These are phyloP conservation scores for Microdochium nivale DNA, from an alignment of 2,329 filamentous ascomycete genomes.

Conservation along the genomic window DNA sequence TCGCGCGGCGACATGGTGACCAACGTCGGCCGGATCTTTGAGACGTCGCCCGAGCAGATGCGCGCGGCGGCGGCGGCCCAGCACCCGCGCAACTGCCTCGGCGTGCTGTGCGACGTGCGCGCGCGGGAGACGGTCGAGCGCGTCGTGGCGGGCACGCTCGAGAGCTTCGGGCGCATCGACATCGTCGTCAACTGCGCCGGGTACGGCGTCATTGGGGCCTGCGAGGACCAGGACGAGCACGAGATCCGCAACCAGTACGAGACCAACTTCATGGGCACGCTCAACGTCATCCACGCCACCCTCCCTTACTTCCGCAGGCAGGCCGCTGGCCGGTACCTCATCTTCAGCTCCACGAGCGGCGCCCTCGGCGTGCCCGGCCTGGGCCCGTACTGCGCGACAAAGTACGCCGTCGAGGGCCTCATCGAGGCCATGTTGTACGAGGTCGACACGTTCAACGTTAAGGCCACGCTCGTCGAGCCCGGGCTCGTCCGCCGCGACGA, in stretches of 20 bases:
- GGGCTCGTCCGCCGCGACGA: conserved; percentile 85
- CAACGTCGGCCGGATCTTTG: conserved; percentile 75
- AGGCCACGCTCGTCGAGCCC: conserved; percentile 86
- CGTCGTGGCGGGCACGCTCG: conserved; percentile 62
- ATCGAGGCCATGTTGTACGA: conserved; percentile 98
- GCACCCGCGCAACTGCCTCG: conserved; percentile 65
- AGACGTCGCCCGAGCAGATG: conserved; percentile 44
- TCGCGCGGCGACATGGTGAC: conserved; percentile 75
- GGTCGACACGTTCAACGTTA: conserved; percentile 83
- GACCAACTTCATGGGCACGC: conserved; percentile 92
- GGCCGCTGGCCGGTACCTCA: conserved; percentile 72
- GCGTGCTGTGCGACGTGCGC: conserved; percentile 83
- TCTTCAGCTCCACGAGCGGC: conserved; percentile 88
- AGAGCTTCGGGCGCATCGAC: conserved; percentile 74
- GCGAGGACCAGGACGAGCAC: conserved; percentile 93
- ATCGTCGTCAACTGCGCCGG: conserved; percentile 90
- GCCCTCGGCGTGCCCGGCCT: conserved; percentile 89
- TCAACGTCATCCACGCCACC: conserved; percentile 86
- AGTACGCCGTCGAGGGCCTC: conserved; percentile 91
- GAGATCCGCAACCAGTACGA: conserved; percentile 95
- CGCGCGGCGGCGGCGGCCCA: conserved; percentile 58
- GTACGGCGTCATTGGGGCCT: conserved; percentile 90
- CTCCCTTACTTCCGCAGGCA: conserved; percentile 80
- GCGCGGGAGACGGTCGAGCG: conserved; percentile 67
- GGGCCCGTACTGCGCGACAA: conserved; percentile 92